phyloP scores from a whole-genome alignment of 2,329 filamentous ascomycete species.

The Tolypocladium ovalisporum region DNA sequence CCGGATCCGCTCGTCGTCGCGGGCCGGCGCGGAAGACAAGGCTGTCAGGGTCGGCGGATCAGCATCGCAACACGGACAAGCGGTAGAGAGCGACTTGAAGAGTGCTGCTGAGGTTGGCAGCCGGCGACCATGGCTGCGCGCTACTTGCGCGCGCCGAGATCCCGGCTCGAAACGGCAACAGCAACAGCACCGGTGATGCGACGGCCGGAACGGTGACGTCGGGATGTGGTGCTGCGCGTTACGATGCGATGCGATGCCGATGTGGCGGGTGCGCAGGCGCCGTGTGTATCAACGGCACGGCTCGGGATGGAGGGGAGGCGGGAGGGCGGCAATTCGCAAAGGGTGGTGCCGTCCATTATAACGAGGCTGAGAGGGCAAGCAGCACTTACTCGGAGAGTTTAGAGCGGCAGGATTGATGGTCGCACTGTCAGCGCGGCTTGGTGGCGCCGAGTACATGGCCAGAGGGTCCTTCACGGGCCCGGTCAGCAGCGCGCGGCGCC shows the following conservation, averaged over 20 bases:
- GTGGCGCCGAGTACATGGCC: slow-evolving; percentile 28
- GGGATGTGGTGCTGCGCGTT: background rate
- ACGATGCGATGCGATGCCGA: slow-evolving; percentile 1
- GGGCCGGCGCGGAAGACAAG: slow-evolving; percentile 41
- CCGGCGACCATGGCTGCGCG: slow-evolving; percentile 3
- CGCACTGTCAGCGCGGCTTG: slow-evolving; percentile 70
- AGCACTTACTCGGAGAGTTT: slow-evolving; percentile 61
- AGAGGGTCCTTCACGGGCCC: slow-evolving; percentile 7
- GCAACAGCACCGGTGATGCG: too few relatives aligned
- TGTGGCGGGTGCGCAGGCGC: slow-evolving; percentile 1
- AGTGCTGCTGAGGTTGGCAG: background rate
- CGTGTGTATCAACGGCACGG: background rate
- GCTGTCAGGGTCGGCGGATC: slow-evolving; percentile 22
- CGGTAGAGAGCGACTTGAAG: background rate
- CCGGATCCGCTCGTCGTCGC: slow-evolving; percentile 70
- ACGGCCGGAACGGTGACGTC: background rate
- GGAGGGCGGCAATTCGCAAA: slow-evolving; percentile 6
- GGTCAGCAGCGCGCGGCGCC: slow-evolving; percentile 4
- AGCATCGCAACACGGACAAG: slow-evolving; percentile 11
- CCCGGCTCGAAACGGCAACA: background rate
- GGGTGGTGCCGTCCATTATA: slow-evolving; percentile 1
- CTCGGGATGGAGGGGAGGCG: slow-evolving; percentile 3
- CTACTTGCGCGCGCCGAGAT: background rate
- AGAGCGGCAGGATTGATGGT: slow-evolving; percentile 87
- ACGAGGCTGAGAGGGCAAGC: slow-evolving; percentile 1